phyloP scores from a whole-genome alignment of 2,329 filamentous ascomycete genomes.

The Cercospora brassicicola region DNA sequence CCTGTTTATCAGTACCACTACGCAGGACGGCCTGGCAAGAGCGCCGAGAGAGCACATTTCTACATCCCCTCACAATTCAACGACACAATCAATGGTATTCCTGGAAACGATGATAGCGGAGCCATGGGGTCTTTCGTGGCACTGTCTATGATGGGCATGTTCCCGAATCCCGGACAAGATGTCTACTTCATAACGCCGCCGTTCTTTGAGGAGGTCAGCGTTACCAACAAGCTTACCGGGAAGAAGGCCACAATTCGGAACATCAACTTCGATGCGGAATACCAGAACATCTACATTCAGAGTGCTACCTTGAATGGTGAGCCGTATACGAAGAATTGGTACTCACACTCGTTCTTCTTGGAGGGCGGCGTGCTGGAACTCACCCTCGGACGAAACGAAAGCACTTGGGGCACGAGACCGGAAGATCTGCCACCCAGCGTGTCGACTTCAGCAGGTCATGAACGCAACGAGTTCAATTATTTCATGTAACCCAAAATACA shows the following conservation, averaged over 20 bases:
- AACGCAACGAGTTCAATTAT: not conserved
- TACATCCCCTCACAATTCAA: conserved; percentile 51
- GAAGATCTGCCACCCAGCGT: conserved; percentile 48
- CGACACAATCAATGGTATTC: conserved; percentile 43
- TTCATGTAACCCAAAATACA: not conserved
- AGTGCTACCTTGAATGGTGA: conserved; percentile 46
- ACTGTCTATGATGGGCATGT: conserved; percentile 48
- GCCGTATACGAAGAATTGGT: conserved; percentile 48
- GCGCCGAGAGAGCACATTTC: conserved; percentile 44
- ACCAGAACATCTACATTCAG: conserved; percentile 49
- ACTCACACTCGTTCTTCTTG: conserved; percentile 48
- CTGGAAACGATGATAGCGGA: conserved; percentile 50
- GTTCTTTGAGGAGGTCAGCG: conserved; percentile 46
- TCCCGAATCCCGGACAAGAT: conserved; percentile 51
- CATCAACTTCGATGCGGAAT: conserved; percentile 45
- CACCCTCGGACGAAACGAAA: conserved; percentile 45
- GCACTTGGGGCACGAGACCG: conserved; percentile 45
- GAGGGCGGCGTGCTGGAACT: conserved; percentile 48
- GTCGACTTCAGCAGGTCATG: conserved; percentile 19
- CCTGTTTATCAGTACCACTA: conserved; percentile 50
- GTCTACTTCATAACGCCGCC: conserved; percentile 52
- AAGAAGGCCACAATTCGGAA: conserved; percentile 46
- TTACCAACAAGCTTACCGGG: conserved; percentile 44
- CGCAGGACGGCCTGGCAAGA: conserved; percentile 47
- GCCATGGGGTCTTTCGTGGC: conserved; percentile 50